phyloP scores from a whole-genome alignment of 192 early-diverging fungal species.

The Funneliformis geosporum region DNA sequence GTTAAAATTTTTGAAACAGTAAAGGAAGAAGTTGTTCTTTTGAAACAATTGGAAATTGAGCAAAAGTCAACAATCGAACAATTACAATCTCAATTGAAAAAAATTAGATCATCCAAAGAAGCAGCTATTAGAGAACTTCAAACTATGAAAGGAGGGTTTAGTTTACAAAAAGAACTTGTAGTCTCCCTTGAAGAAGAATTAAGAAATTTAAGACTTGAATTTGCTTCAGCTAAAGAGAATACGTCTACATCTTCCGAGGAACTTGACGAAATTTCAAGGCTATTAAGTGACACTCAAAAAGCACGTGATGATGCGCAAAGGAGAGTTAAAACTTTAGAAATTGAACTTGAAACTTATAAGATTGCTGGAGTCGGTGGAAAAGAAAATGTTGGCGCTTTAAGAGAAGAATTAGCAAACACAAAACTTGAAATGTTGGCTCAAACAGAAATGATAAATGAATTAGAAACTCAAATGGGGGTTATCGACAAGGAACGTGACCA shows the following conservation, averaged over 20 bases:
- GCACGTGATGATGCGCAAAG: conserved; percentile 21
- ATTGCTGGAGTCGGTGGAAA: conserved; percentile 11
- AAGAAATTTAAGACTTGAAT: conserved; percentile 5
- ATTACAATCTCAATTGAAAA: conserved; percentile 11
- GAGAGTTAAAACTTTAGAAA: conserved; percentile 9
- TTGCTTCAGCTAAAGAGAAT: background rate
- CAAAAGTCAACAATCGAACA: conserved; percentile 22
- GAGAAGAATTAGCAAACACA: conserved; percentile 18
- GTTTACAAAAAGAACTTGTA: conserved; percentile 23
- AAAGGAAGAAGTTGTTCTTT: background rate
- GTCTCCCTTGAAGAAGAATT: conserved; percentile 19
- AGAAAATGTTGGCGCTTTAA: conserved; percentile 5
- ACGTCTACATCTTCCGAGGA: background rate
- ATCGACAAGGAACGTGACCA: conserved; percentile 28
- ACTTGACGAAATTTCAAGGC: conserved; percentile 9
- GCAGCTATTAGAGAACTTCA: conserved; percentile 14
- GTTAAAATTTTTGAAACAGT: conserved; percentile 19
- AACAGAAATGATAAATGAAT: conserved; percentile 19
- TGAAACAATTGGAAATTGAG: conserved; percentile 3
- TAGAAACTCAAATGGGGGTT: conserved; percentile 15
- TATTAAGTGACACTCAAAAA: conserved; percentile 20
- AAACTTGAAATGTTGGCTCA: conserved; percentile 23
- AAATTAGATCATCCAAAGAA: conserved; percentile 20
- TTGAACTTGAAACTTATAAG: conserved; percentile 25
- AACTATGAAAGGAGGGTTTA: conserved; percentile 21